Conservation (phyloP, 257 asterid species). For the Solanum piurae region DNA sequence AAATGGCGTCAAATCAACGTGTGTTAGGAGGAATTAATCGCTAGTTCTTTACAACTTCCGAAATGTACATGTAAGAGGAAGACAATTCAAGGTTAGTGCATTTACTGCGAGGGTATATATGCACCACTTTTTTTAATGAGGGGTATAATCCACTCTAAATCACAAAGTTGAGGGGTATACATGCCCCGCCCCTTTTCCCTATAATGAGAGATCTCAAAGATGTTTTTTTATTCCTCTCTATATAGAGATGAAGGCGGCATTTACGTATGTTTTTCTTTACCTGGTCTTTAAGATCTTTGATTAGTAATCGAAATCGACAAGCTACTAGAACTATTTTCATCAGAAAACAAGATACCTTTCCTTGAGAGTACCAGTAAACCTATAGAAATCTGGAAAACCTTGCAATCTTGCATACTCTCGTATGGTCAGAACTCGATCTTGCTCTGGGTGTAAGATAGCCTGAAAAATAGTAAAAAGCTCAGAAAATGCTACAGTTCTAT, state of each 20-base stretch:
- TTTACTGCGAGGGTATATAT: background rate
- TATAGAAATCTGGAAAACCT: slow-evolving; percentile 82
- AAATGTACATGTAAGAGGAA: background rate
- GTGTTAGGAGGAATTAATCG: background rate
- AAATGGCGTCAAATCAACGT: background rate
- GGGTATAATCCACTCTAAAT: background rate
- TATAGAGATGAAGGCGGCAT: background rate
- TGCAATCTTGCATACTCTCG: slow-evolving; percentile 81
- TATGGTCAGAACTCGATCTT: slow-evolving; percentile 62
- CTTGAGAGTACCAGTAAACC: slow-evolving; percentile 50
- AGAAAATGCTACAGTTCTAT: background rate
- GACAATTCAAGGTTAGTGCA: background rate
- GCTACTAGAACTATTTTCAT: background rate
- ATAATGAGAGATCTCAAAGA: background rate
- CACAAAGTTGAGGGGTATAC: background rate
- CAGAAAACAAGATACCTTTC: slow-evolving; percentile 24
- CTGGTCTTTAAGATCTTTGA: background rate
- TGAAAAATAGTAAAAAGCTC: background rate
- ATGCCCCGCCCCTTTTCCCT: background rate
- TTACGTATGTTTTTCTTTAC: background rate
- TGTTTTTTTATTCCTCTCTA: background rate
- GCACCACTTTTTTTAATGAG: background rate
- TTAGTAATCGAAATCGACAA: background rate
- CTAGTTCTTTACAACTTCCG: background rate
- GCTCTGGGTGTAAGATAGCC: slow-evolving; percentile 76